Percentiles rank a stretch among this genome's conserved stretches.
Evolutionary conservation across 495 filamentous ascomycete species (phyloP).

Genomic region (Pseudevernia furfuracea): DNA sequence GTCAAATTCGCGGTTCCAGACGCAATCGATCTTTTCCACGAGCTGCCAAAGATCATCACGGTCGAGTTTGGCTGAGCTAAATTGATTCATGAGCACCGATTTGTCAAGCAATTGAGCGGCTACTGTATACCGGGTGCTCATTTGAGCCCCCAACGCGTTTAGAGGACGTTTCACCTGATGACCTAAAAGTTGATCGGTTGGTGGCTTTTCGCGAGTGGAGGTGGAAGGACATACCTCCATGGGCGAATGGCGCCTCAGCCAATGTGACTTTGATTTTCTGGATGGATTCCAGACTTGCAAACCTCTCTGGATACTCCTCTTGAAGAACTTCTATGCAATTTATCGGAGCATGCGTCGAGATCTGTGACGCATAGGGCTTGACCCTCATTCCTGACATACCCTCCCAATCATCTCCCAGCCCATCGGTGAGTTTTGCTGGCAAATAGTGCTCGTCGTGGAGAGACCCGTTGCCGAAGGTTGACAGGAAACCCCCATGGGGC

Average conservation of each 20-base stretch:
- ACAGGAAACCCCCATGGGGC: conserved; percentile 38
- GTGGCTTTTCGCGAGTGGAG: conserved; percentile 20
- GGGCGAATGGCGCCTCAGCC: conserved; percentile 24
- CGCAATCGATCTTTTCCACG: conserved; percentile 34
- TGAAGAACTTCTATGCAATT: background rate
- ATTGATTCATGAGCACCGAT: conserved; percentile 32
- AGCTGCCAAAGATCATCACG: conserved; percentile 36
- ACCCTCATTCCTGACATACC: conserved; percentile 34
- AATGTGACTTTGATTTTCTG: conserved; percentile 26
- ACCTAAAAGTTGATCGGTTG: conserved; percentile 30
- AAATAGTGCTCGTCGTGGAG: conserved; percentile 30
- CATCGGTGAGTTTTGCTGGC: conserved; percentile 30
- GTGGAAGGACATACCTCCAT: conserved; percentile 20
- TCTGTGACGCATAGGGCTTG: conserved; percentile 35
- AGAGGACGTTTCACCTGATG: conserved; percentile 34
- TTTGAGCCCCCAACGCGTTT: conserved; percentile 36
- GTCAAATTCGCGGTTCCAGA: conserved; percentile 27
- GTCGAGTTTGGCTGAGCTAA: conserved; percentile 31
- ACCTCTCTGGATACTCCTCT: background rate
- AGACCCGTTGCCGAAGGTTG: conserved; percentile 33
- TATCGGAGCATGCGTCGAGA: conserved; percentile 28
- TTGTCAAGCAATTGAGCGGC: conserved; percentile 37
- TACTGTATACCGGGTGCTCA: conserved; percentile 38
- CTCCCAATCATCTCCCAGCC: conserved; percentile 36
- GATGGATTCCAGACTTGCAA: conserved; percentile 25